Evolutionary conservation across 768 basidiomycete species (phyloP).

Genomic region (Boletus huronensis): DNA sequence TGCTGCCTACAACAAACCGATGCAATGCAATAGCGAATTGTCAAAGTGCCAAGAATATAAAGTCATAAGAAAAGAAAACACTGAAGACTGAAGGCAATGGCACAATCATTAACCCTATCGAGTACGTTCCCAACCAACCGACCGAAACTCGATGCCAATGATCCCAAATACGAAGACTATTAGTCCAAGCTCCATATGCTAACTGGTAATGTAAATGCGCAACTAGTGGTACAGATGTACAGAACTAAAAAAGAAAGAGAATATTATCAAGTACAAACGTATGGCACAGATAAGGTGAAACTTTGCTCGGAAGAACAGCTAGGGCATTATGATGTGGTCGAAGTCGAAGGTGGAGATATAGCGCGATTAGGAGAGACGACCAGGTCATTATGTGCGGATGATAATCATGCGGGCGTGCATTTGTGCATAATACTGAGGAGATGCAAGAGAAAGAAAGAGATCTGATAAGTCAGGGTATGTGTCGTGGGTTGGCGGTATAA

Average conservation of each 20-base stretch:
- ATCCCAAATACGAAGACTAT: conserved; percentile 25
- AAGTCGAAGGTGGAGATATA: conserved; percentile 19
- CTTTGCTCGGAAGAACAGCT: conserved; percentile 16
- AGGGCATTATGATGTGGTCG: conserved; percentile 15
- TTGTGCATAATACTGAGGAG: conserved; percentile 20
- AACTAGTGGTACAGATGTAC: conserved; percentile 34
- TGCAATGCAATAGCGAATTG: conserved; percentile 27
- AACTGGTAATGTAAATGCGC: conserved; percentile 35
- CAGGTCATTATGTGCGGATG: conserved; percentile 28
- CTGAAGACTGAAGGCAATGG: conserved; percentile 14
- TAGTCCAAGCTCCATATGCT: conserved; percentile 34
- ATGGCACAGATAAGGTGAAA: conserved; percentile 30
- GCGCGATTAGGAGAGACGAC: conserved; percentile 33
- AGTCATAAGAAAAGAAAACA: conserved; percentile 24
- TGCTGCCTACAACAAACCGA: conserved; percentile 29
- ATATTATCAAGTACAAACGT: conserved; percentile 33
- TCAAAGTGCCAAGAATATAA: conserved; percentile 31
- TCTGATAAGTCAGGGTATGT: conserved; percentile 37
- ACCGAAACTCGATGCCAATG: conserved; percentile 30
- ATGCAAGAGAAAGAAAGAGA: conserved; percentile 18
- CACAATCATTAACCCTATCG: conserved; percentile 32
- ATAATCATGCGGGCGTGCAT: conserved; percentile 26
- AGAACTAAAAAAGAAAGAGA: conserved; percentile 19
- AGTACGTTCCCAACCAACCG: conserved; percentile 27
- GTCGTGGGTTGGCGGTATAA: conserved; percentile 32